A percentile compares a stretch with the other conserved stretches of the same genome.
These are phyloP conservation scores for Grigorovia humatica DNA, from an alignment of 805 yeast genomes.

Conservation along the genomic window DNA sequence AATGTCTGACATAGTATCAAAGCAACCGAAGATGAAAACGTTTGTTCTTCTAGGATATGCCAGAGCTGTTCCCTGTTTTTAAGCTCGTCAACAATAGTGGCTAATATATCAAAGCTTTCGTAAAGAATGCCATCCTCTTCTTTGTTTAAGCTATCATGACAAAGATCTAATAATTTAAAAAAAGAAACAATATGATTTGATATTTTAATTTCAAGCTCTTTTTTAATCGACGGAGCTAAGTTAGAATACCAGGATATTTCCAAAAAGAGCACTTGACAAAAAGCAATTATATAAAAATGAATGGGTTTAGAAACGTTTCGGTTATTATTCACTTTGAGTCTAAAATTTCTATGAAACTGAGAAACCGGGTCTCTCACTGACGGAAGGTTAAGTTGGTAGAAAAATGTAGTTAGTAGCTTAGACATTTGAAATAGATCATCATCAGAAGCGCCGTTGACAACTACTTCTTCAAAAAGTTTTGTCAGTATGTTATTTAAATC, in stretches of 20 bases:
- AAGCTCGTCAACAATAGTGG: constrained; percentile 8
- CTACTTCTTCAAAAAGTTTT: constrained; percentile 14
- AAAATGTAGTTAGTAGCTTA: constrained; percentile 12
- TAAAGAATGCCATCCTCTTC: constrained; percentile 6
- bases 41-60: constrained; percentile 9
- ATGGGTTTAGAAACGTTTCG: constrained; percentile 23
- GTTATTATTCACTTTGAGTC: constrained; percentile 16
- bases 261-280: constrained; percentile 21
- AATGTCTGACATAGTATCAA: constrained; percentile 12
- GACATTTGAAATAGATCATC: constrained; percentile 13
- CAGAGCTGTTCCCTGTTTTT: constrained; percentile 11
- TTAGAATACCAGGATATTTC: constrained; percentile 19
- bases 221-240: constrained; percentile 6
- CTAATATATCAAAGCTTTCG: constrained; percentile 15
- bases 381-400: constrained; percentile 13
- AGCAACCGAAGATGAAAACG: constrained; percentile 12
- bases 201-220: constrained; percentile 13
- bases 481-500: constrained; percentile 5
- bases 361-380: constrained; percentile 12
- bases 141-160: constrained; percentile 4
- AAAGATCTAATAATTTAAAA: constrained; percentile 18
- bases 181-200: constrained; percentile 20
- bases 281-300: constrained; percentile 23
- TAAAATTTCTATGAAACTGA: constrained; percentile 19
- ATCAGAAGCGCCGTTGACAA: constrained; percentile 20